Conservation (phyloP, 129 eudicot species). For the Lactuca saligna region DNA sequence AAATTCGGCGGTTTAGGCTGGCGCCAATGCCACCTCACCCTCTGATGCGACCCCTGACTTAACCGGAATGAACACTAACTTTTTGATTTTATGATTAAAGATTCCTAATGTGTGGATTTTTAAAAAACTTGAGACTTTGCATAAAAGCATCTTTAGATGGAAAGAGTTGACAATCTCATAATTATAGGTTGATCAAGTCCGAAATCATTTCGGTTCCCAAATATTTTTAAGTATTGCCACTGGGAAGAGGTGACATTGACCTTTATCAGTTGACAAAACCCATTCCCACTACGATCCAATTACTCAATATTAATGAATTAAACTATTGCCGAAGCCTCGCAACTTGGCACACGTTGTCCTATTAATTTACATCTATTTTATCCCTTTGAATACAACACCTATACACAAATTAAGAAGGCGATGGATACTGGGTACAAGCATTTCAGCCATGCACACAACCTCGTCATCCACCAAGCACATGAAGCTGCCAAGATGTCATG, state of each 20-base stretch:
- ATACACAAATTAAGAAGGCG: neutral
- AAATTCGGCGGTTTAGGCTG: no score
- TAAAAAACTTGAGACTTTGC: no score
- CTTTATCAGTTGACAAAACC: conserved; percentile 11
- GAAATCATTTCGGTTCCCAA: neutral
- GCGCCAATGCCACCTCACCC: no score
- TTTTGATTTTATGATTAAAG: no score
- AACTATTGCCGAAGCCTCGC: neutral
- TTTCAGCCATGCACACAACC: conserved; percentile 43
- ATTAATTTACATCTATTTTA: conserved; percentile 16
- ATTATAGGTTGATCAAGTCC: conserved; percentile 16
- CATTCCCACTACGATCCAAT: conserved; percentile 3
- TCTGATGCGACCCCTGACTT: no score
- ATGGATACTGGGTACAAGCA: conserved; percentile 34
- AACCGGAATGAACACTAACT: no score
- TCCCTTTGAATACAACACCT: conserved; percentile 6
- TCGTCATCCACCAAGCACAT: conserved; percentile 22
- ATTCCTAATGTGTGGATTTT: no score
- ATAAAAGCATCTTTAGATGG: neutral
- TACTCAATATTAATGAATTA: neutral
- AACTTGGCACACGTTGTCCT: conserved; percentile 1
- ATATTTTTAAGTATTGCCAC: neutral
- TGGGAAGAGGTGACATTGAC: conserved; percentile 23
- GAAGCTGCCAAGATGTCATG: conserved; percentile 28
- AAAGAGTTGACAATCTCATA: conserved; percentile 10